Evolutionary conservation across 345 rosid genomes (phyloP), one percentile per base, ranked within the genome.

Genomic region (Arabis hirsuta): DNA sequence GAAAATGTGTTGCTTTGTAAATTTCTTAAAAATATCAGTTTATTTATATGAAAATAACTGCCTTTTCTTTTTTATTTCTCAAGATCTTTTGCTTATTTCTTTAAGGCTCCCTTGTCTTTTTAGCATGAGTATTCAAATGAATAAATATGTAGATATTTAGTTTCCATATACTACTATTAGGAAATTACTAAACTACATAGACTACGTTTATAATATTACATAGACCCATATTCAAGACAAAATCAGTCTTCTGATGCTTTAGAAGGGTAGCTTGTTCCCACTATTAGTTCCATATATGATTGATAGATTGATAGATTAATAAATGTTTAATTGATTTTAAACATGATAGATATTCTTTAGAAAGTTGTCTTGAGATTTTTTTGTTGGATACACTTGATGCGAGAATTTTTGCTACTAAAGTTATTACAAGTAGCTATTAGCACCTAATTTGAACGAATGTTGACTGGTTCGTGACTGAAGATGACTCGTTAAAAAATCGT

Each of bases 401-500:
- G 29, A 66, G 60, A 59, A 39, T 58, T 66, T 73, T 61, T 39
- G 19, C 34, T 11, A 55, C 47, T 48, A 65, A 65, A 65, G 59
- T 57, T 39, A 58, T 58, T 20, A 73, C 47, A 66, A 31, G 29
- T 58, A 58, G 72, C 34, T 65, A 58, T 58, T 74, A 59, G 73
- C 56, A 59, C 63, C 68, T 50, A 51, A 67, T 16, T 31, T 43
- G 65, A 73, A 50, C 38, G 16, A 74, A 59, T 66, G 73, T 67
- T 59, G 73, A 67, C 55, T 67, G 68, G 48, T 59, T 67, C 1
- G 38, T 58, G 67, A 74, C 1, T 60, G 73, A 74, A 74, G 45
- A 66, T 51, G 62, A 74, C 73, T 74, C 3, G 16, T 67, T 67
- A 42, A 31, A 41, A 41, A 12, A n/a, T 66, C 4, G 19, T 29